Evolutionary conservation across 805 yeast genomes (phyloP), one percentile per base, ranked within the genome.

Genomic region (Ogataea pini): DNA sequence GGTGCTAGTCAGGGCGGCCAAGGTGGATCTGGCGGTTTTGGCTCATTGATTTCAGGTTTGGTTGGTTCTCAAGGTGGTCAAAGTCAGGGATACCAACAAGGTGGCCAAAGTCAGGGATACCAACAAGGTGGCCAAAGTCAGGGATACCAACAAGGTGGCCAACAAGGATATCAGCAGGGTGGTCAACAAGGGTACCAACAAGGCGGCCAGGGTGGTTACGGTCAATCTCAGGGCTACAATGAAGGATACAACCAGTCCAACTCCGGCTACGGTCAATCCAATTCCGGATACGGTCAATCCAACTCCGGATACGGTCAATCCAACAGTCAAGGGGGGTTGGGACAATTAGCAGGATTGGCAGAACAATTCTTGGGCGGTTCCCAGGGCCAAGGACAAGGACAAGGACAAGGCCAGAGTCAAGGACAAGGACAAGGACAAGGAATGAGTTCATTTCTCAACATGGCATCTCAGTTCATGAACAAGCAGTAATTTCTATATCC

Each of bases 11-110:
- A 19, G 33, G 46, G 47, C 14, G 42, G 48, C 38, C 42, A 31
- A 46, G 39, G 42, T n/a, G 48, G 49, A 7, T 20, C 48, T 22
- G 53, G 53, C 4, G 61, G 61, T 22, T 16, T 59, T 28, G 57
- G 62, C 2, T 53, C 62, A 13, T 38, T 60, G 29, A 51, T 50
- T 29, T 43, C 59, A 37, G 54, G 61, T 28, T 39, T 43, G 14
- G 36, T 51, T 31, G 52, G 46, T 3, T 36, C 46, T 18, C 56
- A 51, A 19, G 49, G 51, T 17, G 44, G 50, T 13, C 40, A 38
- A 14, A 14, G 20, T 31, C 25, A 24, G 17, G 25, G 25, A 6
- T 22, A 22, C 25, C 25, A 40, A 24, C 33, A 47, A 42, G 25
- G 25, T 22, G 8, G 25, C 25, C n/a, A n/a, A n/a, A n/a, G n/a